Percentiles rank a stretch among this genome's conserved stretches.
Evolutionary conservation across 1,139 yeast genomes (phyloP).

Genomic region (Zygoascus meyerae): DNA sequence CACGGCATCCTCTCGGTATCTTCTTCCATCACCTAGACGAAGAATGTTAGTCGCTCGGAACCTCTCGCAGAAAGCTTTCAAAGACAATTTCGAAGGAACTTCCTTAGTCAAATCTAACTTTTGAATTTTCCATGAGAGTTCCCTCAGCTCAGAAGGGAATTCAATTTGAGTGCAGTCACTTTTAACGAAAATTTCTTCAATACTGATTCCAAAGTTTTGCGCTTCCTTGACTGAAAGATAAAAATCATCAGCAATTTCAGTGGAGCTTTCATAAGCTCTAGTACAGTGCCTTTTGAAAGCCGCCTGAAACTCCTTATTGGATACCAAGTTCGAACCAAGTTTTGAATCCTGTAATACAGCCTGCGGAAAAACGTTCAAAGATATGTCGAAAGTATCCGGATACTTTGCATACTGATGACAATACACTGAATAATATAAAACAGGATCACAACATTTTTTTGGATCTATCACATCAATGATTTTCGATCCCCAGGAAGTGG

Average conservation of each 20-base stretch:
- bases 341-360: too few relatives aligned
- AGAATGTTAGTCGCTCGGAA: constrained; percentile 2
- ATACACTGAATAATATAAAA: background rate
- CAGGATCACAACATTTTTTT: background rate
- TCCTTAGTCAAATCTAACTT: background rate
- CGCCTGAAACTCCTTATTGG: background rate
- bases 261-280: too few relatives aligned
- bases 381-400: background rate
- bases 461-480: constrained; percentile 1
- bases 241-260: background rate
- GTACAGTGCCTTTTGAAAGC: background rate
- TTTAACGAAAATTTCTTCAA: background rate
- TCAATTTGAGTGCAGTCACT: background rate
- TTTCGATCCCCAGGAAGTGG: background rate
- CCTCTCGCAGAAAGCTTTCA: background rate
- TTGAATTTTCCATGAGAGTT: constrained; percentile 6
- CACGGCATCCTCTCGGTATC: constrained; percentile 1
- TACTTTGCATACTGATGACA: background rate
- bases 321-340: too few relatives aligned
- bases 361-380: background rate
- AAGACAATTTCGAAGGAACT: background rate
- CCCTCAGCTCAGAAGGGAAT: constrained; percentile 1
- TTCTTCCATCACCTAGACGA: constrained; percentile 2
- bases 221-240: background rate
- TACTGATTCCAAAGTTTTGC: too few relatives aligned